Evolutionary conservation across 2,329 filamentous ascomycete genomes (phyloP).

Genomic region (Alternaria metachromatica): DNA sequence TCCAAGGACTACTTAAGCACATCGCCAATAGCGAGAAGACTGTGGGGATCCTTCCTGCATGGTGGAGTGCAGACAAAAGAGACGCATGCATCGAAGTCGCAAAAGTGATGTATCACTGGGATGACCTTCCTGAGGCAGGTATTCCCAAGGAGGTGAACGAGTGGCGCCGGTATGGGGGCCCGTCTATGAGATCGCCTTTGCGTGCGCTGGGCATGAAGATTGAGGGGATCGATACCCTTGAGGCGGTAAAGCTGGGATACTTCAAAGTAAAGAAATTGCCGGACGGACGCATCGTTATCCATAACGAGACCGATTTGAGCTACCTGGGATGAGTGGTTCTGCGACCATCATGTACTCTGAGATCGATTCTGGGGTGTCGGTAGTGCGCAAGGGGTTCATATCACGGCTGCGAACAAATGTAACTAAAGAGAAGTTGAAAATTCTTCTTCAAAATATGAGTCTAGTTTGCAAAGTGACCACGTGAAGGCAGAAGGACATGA

Average conservation of each 20-base stretch:
- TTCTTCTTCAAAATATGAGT: not conserved
- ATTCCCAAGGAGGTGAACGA: not conserved
- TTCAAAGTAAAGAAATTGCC: not conserved
- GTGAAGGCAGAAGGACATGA: not conserved
- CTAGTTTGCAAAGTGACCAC: not conserved
- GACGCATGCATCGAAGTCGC: not conserved
- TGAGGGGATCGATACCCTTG: not conserved
- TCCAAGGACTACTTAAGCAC: not conserved
- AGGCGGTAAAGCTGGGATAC: not conserved
- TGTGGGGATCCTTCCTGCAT: not conserved
- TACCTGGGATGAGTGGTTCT: not conserved
- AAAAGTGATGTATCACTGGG: not conserved
- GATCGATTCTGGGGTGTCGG: not conserved
- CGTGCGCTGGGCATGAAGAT: not conserved
- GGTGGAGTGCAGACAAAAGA: not conserved
- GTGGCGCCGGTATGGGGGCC: not conserved
- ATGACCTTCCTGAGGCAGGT: not conserved
- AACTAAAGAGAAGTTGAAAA: not conserved
- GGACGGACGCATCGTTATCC: not conserved
- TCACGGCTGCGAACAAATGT: not conserved
- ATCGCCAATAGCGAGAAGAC: not conserved
- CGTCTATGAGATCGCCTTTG: not conserved
- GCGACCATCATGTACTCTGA: not conserved
- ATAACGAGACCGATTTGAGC: not conserved
- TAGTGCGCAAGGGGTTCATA: not conserved